Percentiles rank a stretch among this genome's conserved stretches.
Evolutionary conservation across 768 basidiomycete genomes (phyloP).

Genomic region (Tulasnella sp.): DNA sequence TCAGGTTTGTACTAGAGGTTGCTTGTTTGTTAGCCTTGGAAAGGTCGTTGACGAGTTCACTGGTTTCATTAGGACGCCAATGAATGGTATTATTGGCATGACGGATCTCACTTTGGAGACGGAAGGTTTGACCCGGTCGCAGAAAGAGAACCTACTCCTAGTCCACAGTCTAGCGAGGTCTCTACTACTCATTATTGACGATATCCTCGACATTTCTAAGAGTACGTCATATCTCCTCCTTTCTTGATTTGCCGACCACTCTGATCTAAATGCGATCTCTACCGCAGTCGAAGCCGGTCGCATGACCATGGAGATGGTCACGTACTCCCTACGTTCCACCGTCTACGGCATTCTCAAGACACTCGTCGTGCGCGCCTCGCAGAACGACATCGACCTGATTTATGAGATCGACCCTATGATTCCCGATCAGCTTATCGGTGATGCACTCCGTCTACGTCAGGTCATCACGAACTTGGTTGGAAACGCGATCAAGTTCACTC

Average conservation of each 20-base stretch:
- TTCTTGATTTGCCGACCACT: conserved; percentile 14
- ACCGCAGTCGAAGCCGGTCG: conserved; percentile 87
- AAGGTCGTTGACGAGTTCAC: neutral
- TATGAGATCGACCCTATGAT: conserved; percentile 94
- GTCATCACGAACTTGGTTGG: conserved; percentile 93
- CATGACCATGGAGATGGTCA: conserved; percentile 99
- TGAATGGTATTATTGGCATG: conserved; percentile 99
- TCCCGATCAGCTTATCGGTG: conserved; percentile 93
- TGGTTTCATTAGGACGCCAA: conserved; percentile 65
- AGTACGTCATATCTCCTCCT: conserved; percentile 45
- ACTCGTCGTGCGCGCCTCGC: conserved; percentile 91
- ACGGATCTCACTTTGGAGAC: conserved; percentile 95
- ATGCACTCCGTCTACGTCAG: conserved; percentile 86
- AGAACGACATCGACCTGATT: conserved; percentile 91
- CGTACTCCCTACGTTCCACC: conserved; percentile 92
- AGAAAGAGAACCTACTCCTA: conserved; percentile 88
- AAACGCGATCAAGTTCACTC: conserved; percentile 96
- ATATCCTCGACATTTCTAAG: conserved; percentile 99
- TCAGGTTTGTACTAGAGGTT: conserved; percentile 47
- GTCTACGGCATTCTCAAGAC: conserved; percentile 98
- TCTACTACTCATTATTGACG: conserved; percentile 92
- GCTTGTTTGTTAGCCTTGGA: neutral
- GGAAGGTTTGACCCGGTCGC: conserved; percentile 76
- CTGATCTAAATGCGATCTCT: conserved; percentile 18
- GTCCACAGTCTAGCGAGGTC: conserved; percentile 92